Evolutionary conservation across 2,329 filamentous ascomycete genomes (phyloP).

Genomic region (Diaporthe caulivora): DNA sequence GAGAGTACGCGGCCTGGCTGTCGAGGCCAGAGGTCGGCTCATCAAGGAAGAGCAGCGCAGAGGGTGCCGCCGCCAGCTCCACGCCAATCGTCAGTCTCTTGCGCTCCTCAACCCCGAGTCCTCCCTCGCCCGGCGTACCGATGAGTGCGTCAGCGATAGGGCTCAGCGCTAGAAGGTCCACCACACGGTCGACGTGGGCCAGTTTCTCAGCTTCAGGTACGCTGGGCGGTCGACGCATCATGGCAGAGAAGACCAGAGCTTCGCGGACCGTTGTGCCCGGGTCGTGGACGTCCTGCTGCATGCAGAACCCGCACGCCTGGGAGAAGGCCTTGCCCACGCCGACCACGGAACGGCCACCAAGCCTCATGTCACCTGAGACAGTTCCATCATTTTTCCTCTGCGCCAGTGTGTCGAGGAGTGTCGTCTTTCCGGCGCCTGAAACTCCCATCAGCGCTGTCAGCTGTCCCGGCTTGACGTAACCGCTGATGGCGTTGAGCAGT

Average conservation of each 20-base stretch:
- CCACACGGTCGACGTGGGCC: constrained; percentile 82
- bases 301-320: constrained; percentile 67
- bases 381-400: constrained; percentile 81
- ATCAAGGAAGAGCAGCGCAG: constrained; percentile 79
- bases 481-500: constrained; percentile 83
- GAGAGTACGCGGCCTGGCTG: constrained; percentile 79
- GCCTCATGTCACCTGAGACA: constrained; percentile 44
- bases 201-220: constrained; percentile 75
- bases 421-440: constrained; percentile 87
- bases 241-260: constrained; percentile 74
- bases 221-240: constrained; percentile 72
- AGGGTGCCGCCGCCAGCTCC: constrained; percentile 78
- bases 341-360: constrained; percentile 73
- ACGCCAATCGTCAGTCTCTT: constrained; percentile 79
- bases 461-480: constrained; percentile 86
- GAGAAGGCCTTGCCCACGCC: constrained; percentile 77
- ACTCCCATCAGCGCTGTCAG: constrained; percentile 84
- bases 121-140: constrained; percentile 73
- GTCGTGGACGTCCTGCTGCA: constrained; percentile 78
- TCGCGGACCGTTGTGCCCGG: constrained; percentile 76
- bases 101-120: constrained; percentile 58
- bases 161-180: constrained; percentile 73
- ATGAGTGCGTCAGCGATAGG: constrained; percentile 77
- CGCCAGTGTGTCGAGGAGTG: constrained; percentile 84
- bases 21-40: constrained; percentile 82